Base-by-base conservation (phyloP, 257 asterid species). In the Ilex asprella region DNA sequence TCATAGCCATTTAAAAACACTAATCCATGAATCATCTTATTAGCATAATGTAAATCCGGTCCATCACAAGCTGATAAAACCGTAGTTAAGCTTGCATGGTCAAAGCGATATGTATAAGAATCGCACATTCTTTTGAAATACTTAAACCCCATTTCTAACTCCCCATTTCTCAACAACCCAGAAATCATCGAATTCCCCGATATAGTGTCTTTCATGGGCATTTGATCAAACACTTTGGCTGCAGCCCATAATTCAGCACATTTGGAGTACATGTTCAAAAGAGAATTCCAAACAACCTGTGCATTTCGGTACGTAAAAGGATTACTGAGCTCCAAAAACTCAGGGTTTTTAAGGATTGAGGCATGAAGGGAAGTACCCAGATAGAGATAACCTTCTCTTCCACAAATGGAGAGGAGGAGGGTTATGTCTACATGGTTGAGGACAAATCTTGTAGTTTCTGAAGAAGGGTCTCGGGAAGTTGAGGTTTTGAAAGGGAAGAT, bases 101-200 rank as follows among this genome's bases (percentile, higher is more conserved):
- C 94, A 73, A 86, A 71, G 39, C 14, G 29, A 57, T 65, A 64
- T 15, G 49, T 1, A 41, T 58, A 44, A 12, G 72, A 67, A 30
- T 62, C 61, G 35, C 84, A 29, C 82, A 92, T 65, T 52, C 57
- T 64, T 47, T 77, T 82, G 70, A 89, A 89, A 54, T 71, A 79
- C 72, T 67, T 62, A 62, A 83, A 76, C 16, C 99, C 99, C 52
- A 39, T 32, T 15, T 64, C 31, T 47, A 80, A 64, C 10, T 73
- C 35, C 65, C 85, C 82, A 9, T 49, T 71, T 66, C 54, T 84
- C 67, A 87, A 46, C 67, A 83, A 82, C 60, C 94, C 97, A 15
- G 96, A 86, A 66, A 89, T 72, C 32, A 92, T 78, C 0, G 99
- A 79, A 76, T 92, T 92, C 95, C 99, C 87, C 0, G 97, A 82